Evolutionary conservation across 192 early-diverging fungal genomes (phyloP).

Genomic region (Coemansia sp.): DNA sequence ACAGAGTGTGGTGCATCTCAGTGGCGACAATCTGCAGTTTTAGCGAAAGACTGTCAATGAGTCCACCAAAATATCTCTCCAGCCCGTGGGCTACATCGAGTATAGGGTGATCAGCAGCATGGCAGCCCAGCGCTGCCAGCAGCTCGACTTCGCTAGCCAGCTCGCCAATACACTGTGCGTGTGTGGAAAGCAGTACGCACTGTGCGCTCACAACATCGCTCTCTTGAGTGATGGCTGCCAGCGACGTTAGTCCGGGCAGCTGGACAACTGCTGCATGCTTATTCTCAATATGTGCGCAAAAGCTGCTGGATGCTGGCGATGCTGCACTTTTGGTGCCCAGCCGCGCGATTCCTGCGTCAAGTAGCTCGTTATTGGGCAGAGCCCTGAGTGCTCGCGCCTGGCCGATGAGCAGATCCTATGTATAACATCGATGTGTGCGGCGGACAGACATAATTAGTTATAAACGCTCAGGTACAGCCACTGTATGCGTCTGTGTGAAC

Average conservation of each 20-base stretch:
- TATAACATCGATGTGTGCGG: neutral
- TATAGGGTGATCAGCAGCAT: slow-evolving; percentile 24
- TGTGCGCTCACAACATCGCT: slow-evolving; percentile 17
- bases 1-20: slow-evolving; percentile 47
- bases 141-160: slow-evolving; percentile 26
- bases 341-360: neutral
- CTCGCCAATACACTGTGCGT: slow-evolving; percentile 30
- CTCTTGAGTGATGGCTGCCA: slow-evolving; percentile 2
- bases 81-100: slow-evolving; percentile 33
- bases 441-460: neutral
- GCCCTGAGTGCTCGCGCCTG: slow-evolving; percentile 17
- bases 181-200: slow-evolving; percentile 25
- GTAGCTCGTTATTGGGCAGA: neutral
- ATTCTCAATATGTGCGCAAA: slow-evolving; percentile 18
- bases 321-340: neutral
- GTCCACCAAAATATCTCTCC: slow-evolving; percentile 51
- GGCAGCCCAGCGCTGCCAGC: slow-evolving; percentile 20
- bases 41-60: slow-evolving; percentile 46
- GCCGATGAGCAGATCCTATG: slow-evolving; percentile 28
- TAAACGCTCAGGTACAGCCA: neutral
- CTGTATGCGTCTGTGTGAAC: neutral
- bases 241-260: slow-evolving; percentile 15
- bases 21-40: slow-evolving; percentile 37
- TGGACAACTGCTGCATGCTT: slow-evolving; percentile 16
- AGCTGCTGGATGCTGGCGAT: neutral